Conservation (phyloP, 192 early-diverging fungal genomes). For the Entomortierella lignicola region DNA sequence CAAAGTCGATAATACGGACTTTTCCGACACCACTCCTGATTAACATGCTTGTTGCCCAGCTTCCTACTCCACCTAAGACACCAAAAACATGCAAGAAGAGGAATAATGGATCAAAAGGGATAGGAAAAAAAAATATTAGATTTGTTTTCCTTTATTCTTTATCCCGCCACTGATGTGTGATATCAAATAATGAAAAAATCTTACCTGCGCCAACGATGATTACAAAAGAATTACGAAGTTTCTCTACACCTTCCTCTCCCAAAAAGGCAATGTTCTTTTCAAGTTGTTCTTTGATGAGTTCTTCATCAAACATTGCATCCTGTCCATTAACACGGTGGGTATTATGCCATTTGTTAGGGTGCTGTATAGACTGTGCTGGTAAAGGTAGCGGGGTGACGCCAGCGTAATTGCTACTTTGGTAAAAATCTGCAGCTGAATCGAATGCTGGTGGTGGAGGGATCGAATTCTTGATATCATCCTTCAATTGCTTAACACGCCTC, state of each 20-base stretch:
- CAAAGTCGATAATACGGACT: conserved; percentile 95
- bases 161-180: no score
- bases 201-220: conserved; percentile 90
- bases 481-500: conserved; percentile 61
- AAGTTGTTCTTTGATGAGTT: conserved; percentile 86
- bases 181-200: no score
- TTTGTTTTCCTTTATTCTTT: no score
- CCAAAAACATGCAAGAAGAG: neutral
- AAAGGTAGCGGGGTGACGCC: neutral
- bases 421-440: conserved; percentile 3
- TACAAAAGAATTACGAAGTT: conserved; percentile 85
- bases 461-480: conserved; percentile 62
- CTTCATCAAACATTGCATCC: conserved; percentile 60
- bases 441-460: conserved; percentile 49
- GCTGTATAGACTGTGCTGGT: neutral
- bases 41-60: conserved; percentile 92
- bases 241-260: conserved; percentile 81
- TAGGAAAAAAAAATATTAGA: no score
- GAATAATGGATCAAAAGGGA: neutral
- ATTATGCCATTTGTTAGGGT: neutral
- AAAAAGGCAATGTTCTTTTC: conserved; percentile 89
- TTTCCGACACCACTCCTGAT: conserved; percentile 87
- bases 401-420: conserved; percentile 3
- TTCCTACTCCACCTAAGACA: conserved; percentile 84
- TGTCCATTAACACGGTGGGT: neutral